phyloP scores from a whole-genome alignment of 805 yeast genomes.

The Metschnikowia drakensbergensis region DNA sequence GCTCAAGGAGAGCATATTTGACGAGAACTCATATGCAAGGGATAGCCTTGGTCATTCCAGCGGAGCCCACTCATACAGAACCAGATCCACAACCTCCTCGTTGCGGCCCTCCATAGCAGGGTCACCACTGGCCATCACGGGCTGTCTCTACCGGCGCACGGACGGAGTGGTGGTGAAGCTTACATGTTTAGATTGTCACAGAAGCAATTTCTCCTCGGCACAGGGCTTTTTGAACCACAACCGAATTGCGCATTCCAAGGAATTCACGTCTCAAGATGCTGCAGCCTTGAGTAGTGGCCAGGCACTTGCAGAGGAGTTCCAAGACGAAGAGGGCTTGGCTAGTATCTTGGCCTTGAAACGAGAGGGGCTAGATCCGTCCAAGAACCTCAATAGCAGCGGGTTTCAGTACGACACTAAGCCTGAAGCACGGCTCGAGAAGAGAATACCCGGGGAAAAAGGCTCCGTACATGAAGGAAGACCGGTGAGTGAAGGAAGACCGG shows the following conservation, averaged over 20 bases:
- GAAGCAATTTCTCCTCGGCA: constrained; percentile 70
- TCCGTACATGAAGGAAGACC: neutral
- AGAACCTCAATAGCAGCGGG: constrained; percentile 36
- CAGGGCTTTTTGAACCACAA: constrained; percentile 80
- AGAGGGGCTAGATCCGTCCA: constrained; percentile 40
- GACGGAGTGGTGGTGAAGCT: constrained; percentile 70
- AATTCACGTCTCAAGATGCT: constrained; percentile 66
- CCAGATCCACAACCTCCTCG: constrained; percentile 50
- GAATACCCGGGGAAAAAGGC: neutral
- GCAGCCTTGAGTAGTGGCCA: constrained; percentile 70
- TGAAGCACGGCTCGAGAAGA: neutral
- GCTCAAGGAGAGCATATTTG: constrained; percentile 13
- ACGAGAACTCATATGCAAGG: neutral
- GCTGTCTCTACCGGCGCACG: constrained; percentile 59
- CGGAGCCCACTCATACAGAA: constrained; percentile 35
- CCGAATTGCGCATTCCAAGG: constrained; percentile 68
- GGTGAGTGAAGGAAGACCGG: neutral
- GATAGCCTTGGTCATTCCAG: neutral
- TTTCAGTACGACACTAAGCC: constrained; percentile 26
- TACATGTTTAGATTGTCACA: constrained; percentile 62
- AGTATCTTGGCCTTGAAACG: constrained; percentile 34
- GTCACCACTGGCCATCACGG: constrained; percentile 23
- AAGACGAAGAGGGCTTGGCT: constrained; percentile 48
- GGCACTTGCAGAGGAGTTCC: constrained; percentile 50
- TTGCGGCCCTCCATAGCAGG: constrained; percentile 44